Percentiles rank a stretch among this genome's conserved stretches.
phyloP scores from a whole-genome alignment of 768 basidiomycete genomes.

The Pisolithus sp. region DNA sequence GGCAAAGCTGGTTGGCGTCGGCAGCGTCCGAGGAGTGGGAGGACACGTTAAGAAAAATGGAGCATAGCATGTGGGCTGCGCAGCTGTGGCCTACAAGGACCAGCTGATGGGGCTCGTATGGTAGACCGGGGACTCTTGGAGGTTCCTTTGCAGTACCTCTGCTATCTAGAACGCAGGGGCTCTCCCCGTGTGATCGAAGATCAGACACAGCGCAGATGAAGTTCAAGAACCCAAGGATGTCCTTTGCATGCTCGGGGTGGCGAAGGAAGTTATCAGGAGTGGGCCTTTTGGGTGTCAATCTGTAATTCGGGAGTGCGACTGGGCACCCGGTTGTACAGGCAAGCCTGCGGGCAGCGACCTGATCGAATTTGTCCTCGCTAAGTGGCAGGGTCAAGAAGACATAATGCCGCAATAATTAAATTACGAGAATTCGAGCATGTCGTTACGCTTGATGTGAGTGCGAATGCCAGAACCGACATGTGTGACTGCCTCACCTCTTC shows the following conservation, averaged over 20 bases:
- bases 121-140: conserved; percentile 8
- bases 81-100: conserved; percentile 76
- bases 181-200: not conserved
- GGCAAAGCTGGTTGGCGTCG: conserved; percentile 30
- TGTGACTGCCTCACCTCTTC: conserved; percentile 49
- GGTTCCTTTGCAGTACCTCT: not conserved
- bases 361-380: conserved; percentile 70
- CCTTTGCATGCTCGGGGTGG: conserved; percentile 69
- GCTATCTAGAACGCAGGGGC: not conserved
- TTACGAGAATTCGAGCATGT: not conserved
- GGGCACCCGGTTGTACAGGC: conserved; percentile 43
- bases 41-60: conserved; percentile 54
- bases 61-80: conserved; percentile 72
- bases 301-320: conserved; percentile 74
- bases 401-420: not conserved
- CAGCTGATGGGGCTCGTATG: conserved; percentile 38
- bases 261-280: conserved; percentile 33
- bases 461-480: not conserved
- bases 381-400: not conserved
- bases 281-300: conserved; percentile 48
- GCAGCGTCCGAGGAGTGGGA: conserved; percentile 14
- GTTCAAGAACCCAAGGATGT: conserved; percentile 54
- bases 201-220: conserved; percentile 40
- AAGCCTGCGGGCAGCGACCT: conserved; percentile 46
- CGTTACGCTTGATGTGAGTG: not conserved